Evolutionary conservation across 495 filamentous ascomycete genomes (phyloP), one percentile per base, ranked within the genome.

Genomic region (Aspergillus leporis): DNA sequence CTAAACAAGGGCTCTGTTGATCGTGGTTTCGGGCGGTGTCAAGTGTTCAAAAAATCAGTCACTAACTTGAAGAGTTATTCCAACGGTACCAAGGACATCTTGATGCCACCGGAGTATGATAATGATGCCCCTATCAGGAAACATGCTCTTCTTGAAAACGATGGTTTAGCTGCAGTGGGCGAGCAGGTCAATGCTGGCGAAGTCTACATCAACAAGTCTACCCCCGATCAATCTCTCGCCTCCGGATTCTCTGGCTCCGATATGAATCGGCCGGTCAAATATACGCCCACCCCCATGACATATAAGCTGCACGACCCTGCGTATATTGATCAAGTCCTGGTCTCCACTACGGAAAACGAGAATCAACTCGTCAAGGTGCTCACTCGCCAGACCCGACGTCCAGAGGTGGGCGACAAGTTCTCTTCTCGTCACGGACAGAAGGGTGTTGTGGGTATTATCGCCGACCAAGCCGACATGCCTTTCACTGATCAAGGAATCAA

Each of bases 361-460:
- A 87, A 83, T 28, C 83, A 85, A 49, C 78, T 97, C 43, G 81
- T 97, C 76, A 99, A 99, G 70, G 87, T 98, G 10, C 86, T 93
- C 65, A 96, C 91, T 0, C 82, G 94, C 5, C 95, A 98, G 67
- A 99, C 94, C 0, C 87, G 95, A 31, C 83, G 92, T 6, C 94
- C 94, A 0, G 95, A 99, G 70, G 81, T 98, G 8, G 94, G 94
- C 49, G 94, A 98, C 74, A 98, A 98, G 73, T 98, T 98, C 78
- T 97, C 94, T 31, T 97, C 93, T 8, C 89, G 94, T 21, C 94
- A 98, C 77, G 94, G 94, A 43, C 94, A 98, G 73, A 98, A 98
- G 76, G 94, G 94, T 82, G 95, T 98, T 19, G 91, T 94, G 1
- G 94, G 94, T 41, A 93, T 97, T 69, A 96, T 98, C 55, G 91